Evolutionary conservation across 148 eudicot genomes (phyloP), one percentile per base, ranked within the genome.

Genomic region (Rhododendron ovatum): DNA sequence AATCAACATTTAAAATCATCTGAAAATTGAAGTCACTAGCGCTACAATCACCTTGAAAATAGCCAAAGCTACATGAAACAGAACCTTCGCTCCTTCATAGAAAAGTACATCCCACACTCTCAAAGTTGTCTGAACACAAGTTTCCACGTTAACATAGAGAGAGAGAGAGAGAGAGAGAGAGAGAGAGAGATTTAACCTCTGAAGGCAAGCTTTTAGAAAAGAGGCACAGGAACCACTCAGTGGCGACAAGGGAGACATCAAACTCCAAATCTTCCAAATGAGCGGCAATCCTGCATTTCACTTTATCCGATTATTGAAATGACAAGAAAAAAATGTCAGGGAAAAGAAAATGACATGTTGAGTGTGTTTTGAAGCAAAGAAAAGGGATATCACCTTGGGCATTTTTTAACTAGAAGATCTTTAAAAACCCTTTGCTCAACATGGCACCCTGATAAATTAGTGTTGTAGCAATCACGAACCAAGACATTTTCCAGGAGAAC

Each of bases 71-170:
- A 93, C 95, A 82, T 93, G 90, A 84, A 96, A 93, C 87, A 96
- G 81, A 90, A 93, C 94, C 86, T 87, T 91, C 30, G 98, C 98
- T 45, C 98, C 98, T 88, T 96, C 98, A 48, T 94, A 90, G 91
- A 95, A 96, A 87, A 96, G 98, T 77, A 96, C 91, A 86, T 96
- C 98, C 98, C 98, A 96, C 47, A 93, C 95, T 61, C 98, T 92
- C 95, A 96, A 82, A 55, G 98, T 93, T 43, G 98, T 96, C 98
- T 96, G 89, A 50, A 88, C 87, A 84, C 6, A 14, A 84, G 83
- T 80, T 83, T 22, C 48, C 81, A 84, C 51, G 43, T n/a, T 71
- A 35, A 84, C 78, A 37, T 13, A 8, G 30, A 67, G 35, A 50
- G 41, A 4, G 82, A 80, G 82, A 80, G 82, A 80, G 63, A 80